A percentile compares a stretch with the other conserved stretches of the same genome.
Conservation (phyloP, 768 basidiomycete genomes). For the Austroboletus eburneus region DNA sequence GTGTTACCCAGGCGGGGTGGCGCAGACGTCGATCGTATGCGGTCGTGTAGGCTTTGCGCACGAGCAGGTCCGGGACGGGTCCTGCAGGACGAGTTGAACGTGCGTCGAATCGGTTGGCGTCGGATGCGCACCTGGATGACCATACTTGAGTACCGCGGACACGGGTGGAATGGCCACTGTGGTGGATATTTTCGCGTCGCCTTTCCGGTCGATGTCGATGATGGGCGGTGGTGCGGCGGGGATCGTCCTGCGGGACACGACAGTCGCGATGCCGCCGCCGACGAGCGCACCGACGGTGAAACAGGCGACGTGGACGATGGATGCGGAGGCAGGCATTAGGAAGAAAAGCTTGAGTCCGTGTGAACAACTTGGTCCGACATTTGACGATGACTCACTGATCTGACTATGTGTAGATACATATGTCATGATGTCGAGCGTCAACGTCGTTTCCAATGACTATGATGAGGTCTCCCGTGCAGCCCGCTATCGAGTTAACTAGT, state of each 20-base stretch:
- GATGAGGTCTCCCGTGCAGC: no score
- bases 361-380: not conserved
- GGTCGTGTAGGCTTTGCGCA: constrained; percentile 80
- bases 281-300: constrained; percentile 82
- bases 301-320: constrained; percentile 58
- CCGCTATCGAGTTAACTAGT: not conserved
- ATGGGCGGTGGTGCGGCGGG: constrained; percentile 28
- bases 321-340: constrained; percentile 39
- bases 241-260: constrained; percentile 32
- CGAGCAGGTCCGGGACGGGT: constrained; percentile 75
- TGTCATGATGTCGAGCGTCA: no score
- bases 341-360: not conserved
- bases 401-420: no score
- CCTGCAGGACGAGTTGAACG: constrained; percentile 46
- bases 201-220: constrained; percentile 44
- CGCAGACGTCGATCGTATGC: constrained; percentile 87
- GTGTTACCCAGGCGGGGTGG: constrained; percentile 86
- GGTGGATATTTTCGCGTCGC: constrained; percentile 40
- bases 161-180: constrained; percentile 17
- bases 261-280: constrained; percentile 69
- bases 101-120: no score
- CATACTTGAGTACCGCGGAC: constrained; percentile 49
- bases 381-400: not conserved
- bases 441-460: no score
- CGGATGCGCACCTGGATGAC: constrained; percentile 19